Conservation (phyloP, 2,329 filamentous ascomycete genomes). For the Grosmannia penicillata region DNA sequence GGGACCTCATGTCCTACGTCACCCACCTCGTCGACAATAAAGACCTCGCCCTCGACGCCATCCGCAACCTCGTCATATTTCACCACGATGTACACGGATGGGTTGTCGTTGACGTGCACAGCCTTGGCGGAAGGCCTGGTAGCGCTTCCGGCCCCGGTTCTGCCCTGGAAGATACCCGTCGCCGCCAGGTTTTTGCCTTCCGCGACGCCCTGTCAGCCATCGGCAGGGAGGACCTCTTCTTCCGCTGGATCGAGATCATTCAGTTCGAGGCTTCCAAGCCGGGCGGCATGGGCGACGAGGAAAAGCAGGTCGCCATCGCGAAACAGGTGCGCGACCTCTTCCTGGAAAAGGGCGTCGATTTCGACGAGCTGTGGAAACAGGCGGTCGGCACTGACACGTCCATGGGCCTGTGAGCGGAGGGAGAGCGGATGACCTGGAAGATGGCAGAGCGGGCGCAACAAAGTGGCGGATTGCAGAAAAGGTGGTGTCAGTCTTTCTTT, state of each 20-base stretch:
- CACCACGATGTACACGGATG: slow-evolving; percentile 56
- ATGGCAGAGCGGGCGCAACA: not conserved
- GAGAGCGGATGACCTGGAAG: not conserved
- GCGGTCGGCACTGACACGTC: slow-evolving; percentile 29
- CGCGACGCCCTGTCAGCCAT: slow-evolving; percentile 58
- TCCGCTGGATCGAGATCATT: slow-evolving; percentile 82
- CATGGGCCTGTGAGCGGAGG: slow-evolving; percentile 12
- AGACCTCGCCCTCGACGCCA: slow-evolving; percentile 44
- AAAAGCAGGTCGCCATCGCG: slow-evolving; percentile 58
- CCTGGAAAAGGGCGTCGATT: slow-evolving; percentile 60
- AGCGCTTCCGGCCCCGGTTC: not conserved
- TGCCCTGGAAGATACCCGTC: slow-evolving; percentile 39
- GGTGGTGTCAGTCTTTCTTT: too few species aligned
- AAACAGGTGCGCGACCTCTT: slow-evolving; percentile 65
- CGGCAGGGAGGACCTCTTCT: slow-evolving; percentile 82
- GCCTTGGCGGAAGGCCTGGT: slow-evolving; percentile 12
- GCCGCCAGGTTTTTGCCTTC: slow-evolving; percentile 66
- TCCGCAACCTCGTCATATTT: slow-evolving; percentile 57
- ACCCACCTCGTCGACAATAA: slow-evolving; percentile 54
- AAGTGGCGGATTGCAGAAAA: too few species aligned
- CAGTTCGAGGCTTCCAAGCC: slow-evolving; percentile 73
- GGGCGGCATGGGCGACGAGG: slow-evolving; percentile 55
- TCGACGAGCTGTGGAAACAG: slow-evolving; percentile 64
- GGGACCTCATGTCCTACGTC: slow-evolving; percentile 62
- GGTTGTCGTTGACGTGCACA: slow-evolving; percentile 48